These are phyloP conservation scores for Lodderomyces margitis DNA, from an alignment of 1,139 yeast genomes.

Conservation along the genomic window DNA sequence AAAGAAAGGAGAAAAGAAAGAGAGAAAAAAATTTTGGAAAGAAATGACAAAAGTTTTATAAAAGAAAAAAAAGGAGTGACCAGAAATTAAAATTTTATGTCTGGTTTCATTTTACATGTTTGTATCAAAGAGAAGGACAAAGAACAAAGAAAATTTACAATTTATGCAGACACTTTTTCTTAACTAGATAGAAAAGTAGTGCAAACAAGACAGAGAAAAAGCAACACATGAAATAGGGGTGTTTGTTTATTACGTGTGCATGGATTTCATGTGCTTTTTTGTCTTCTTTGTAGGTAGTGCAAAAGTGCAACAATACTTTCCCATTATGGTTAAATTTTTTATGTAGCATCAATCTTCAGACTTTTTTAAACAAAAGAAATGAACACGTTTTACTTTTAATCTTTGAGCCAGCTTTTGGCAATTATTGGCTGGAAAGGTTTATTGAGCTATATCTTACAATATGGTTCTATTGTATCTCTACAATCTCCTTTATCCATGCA, in stretches of 20 bases:
- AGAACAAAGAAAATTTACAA: background rate
- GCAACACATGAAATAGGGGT: background rate
- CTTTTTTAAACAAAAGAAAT: background rate
- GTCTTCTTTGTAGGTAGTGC: conserved; percentile 2
- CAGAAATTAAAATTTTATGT: no score
- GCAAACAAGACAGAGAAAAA: background rate
- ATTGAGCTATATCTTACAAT: no score
- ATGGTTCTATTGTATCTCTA: no score
- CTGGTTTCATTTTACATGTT: no score
- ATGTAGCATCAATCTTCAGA: background rate
- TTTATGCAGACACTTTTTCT: conserved; percentile 1
- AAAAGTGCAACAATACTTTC: background rate
- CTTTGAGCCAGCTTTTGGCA: no score
- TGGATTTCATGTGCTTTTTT: no score
- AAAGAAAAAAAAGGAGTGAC: conserved; percentile 2
- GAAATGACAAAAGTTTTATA: no score
- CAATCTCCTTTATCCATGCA: no score
- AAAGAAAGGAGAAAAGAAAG: conserved; percentile 6
- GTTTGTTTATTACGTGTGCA: background rate
- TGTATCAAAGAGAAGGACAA: background rate
- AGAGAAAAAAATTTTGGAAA: conserved; percentile 4
- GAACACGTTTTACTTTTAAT: no score
- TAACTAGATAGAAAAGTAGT: background rate
- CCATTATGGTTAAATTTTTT: background rate
- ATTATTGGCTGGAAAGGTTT: no score